Conservation (phyloP, 2,329 filamentous ascomycete species). For the Orbilia quercus region DNA sequence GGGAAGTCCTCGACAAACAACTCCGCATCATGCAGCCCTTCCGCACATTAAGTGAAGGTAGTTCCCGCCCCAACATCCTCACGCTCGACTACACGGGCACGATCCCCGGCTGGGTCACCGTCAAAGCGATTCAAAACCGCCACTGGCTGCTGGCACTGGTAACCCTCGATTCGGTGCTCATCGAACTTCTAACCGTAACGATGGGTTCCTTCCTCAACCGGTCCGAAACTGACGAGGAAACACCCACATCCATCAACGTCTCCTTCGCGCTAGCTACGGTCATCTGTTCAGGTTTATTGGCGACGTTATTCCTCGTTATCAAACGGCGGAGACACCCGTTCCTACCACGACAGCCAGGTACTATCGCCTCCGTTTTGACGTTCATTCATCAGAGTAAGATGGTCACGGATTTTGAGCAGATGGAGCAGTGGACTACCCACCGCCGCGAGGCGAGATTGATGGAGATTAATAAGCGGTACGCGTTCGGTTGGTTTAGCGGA, state of each 20-base stretch:
- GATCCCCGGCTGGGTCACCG: constrained; percentile 74
- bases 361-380: constrained; percentile 78
- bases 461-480: constrained; percentile 74
- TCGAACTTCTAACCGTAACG: constrained; percentile 78
- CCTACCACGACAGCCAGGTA: constrained; percentile 80
- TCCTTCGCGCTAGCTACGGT: constrained; percentile 72
- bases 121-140: constrained; percentile 72
- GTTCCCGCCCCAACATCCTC: constrained; percentile 74
- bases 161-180: constrained; percentile 76
- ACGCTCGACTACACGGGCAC: constrained; percentile 79
- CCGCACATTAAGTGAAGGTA: constrained; percentile 74
- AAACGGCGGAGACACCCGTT: constrained; percentile 74
- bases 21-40: constrained; percentile 80
- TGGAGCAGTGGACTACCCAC: constrained; percentile 71
- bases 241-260: constrained; percentile 73
- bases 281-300: constrained; percentile 74
- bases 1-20: constrained; percentile 75
- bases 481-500: constrained; percentile 80
- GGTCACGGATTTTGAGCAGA: constrained; percentile 79
- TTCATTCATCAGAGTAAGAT: constrained; percentile 85
- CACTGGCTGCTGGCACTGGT: constrained; percentile 76
- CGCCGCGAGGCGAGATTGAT: constrained; percentile 73
- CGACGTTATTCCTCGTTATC: constrained; percentile 72
- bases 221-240: constrained; percentile 68
- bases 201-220: constrained; percentile 73